Base-by-base conservation (phyloP, 495 filamentous ascomycete species). In the Penicillium malachiteum region DNA sequence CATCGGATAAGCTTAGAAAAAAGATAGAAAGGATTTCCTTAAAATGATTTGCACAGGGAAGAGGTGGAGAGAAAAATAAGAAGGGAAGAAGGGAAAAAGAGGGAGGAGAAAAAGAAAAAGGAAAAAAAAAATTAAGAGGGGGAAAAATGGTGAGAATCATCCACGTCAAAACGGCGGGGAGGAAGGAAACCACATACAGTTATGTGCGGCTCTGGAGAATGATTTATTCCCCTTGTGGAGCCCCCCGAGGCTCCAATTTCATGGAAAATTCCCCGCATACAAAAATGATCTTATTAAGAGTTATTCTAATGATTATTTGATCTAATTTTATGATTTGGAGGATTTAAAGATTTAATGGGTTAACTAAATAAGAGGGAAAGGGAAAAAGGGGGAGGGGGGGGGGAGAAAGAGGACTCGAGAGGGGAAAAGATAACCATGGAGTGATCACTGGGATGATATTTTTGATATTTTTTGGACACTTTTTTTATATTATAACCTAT, bases 81-180 rank as follows among this genome's bases (percentile, higher is more conserved):
- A 26, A 57, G 40, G 44, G 53, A 50, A 39, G 44, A 34, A 43
- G 30, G 48, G 17, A 8, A 48, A 31, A 52, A 48, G 33, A 38
- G 34, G 45, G 46, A 48, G 16, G 43, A 48, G 17, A 48, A 53
- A 37, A 48, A 48, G 26, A 38, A 21, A 21, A 44, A 12, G 4
- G 9, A 43, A 43, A 44, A 56, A 50, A 37, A 17, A 4, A 41
- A 46, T 45, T 39, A 10, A 34, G 4, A 4, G 21, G 21, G 21
- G 21, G 4, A 26, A 26, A 26, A n/a, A n/a, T n/a, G n/a, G 21
- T 33, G 21, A 46, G 44, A 33, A 46, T 46, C 44, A 42, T 42
- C 39, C 39, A 42, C 37, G 37, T 39, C 37, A 39, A 39, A 12
- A 7, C 37, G 14, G 13, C n/a, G 42, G 42, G 21, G 21, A 45